Evolutionary conservation across 2,329 filamentous ascomycete species (phyloP).

Genomic region (Ustulina deusta): DNA sequence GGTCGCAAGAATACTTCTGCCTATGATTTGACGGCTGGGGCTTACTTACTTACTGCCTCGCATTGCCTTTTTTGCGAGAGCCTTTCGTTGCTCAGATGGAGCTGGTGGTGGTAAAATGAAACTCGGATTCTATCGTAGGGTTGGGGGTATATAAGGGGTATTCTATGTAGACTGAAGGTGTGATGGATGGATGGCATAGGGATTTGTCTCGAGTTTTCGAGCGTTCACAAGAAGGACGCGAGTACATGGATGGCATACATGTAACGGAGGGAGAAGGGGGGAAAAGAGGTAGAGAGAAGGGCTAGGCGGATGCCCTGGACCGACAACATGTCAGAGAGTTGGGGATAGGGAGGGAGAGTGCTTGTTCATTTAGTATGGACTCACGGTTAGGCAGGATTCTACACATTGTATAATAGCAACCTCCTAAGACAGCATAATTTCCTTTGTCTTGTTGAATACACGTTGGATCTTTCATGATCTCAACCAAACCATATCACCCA

Average conservation of each 20-base stretch:
- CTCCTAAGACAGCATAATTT: conserved; percentile 21
- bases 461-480: conserved; percentile 5
- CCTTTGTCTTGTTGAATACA: conserved; percentile 36
- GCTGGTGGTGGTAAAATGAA: background rate
- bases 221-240: background rate
- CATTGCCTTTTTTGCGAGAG: background rate
- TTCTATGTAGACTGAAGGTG: background rate
- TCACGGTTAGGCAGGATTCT: conserved; percentile 8
- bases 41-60: background rate
- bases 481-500: conserved; percentile 1
- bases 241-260: background rate
- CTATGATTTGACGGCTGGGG: background rate
- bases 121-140: background rate
- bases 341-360: background rate
- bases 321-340: background rate
- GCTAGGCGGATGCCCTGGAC: background rate
- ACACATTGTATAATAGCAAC: conserved; percentile 1
- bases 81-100: background rate
- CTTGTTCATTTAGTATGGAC: conserved; percentile 1
- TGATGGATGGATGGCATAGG: background rate
- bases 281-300: background rate
- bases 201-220: background rate
- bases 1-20: background rate
- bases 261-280: background rate
- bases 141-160: background rate